Evolutionary conservation across 2,329 filamentous ascomycete species (phyloP).

Genomic region (Exophiala dermatitidis): DNA sequence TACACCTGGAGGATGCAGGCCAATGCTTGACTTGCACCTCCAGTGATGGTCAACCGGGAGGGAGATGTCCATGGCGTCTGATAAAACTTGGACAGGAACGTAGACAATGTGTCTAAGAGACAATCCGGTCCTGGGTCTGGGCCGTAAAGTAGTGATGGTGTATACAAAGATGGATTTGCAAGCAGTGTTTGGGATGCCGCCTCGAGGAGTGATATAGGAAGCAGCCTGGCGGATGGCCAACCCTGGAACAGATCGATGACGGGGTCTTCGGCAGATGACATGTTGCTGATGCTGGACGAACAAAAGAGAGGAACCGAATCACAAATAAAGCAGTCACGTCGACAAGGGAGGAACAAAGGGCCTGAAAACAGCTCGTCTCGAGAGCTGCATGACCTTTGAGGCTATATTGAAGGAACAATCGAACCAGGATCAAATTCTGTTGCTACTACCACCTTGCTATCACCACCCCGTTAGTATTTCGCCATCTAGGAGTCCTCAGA

Average conservation of each 20-base stretch:
- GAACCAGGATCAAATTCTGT: too few species aligned
- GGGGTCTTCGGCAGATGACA: neutral
- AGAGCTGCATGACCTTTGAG: too few species aligned
- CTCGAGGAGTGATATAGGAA: neutral
- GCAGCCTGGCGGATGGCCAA: neutral
- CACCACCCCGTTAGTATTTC: too few species aligned
- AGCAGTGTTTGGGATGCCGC: slow-evolving; percentile 1
- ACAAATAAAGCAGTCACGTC: too few species aligned
- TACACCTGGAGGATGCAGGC: slow-evolving; percentile 63
- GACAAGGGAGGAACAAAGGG: neutral
- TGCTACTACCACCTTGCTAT: too few species aligned
- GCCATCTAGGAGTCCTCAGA: too few species aligned
- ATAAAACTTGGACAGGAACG: slow-evolving; percentile 63
- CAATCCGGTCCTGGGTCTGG: slow-evolving; percentile 66
- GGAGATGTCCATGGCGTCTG: slow-evolving; percentile 26
- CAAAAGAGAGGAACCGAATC: neutral
- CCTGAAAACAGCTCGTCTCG: neutral
- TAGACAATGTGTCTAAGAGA: slow-evolving; percentile 59
- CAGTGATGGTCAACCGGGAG: slow-evolving; percentile 65
- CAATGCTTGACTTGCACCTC: slow-evolving; percentile 69
- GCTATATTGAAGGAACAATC: too few species aligned
- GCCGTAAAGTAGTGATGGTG: slow-evolving; percentile 49
- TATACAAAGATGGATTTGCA: neutral
- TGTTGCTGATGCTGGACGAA: neutral
- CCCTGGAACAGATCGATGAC: slow-evolving; percentile 1